phyloP scores from a whole-genome alignment of 2,329 filamentous ascomycete genomes.

The Dothistroma septosporum region DNA sequence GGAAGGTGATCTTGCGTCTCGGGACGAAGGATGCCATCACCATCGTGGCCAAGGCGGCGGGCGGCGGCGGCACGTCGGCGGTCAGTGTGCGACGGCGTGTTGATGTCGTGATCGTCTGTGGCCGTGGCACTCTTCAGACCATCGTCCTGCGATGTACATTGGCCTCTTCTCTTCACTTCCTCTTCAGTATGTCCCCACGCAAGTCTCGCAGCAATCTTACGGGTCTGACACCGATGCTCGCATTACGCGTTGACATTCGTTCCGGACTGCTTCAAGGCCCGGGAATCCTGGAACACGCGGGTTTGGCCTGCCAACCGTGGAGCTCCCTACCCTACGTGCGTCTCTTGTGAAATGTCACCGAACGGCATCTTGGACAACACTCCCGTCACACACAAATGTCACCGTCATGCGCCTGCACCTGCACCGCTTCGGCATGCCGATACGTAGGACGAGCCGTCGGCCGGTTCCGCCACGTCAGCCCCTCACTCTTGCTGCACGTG shows the following conservation, averaged over 20 bases:
- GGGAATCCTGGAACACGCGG: neutral
- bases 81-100: neutral
- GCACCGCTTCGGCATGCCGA: neutral
- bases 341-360: neutral
- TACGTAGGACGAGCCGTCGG: neutral
- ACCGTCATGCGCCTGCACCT: neutral
- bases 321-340: neutral
- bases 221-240: neutral
- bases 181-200: neutral
- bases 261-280: neutral
- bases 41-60: neutral
- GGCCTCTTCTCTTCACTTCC: too few species aligned
- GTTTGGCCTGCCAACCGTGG: neutral
- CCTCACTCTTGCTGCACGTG: neutral
- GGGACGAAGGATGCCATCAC: slow-evolving; percentile 21
- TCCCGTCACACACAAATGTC: neutral
- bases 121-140: neutral
- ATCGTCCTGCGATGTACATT: neutral
- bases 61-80: neutral
- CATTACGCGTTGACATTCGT: neutral
- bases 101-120: neutral
- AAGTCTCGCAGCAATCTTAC: neutral
- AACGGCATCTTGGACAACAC: neutral
- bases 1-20: slow-evolving; percentile 37
- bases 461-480: neutral